Base-by-base conservation (phyloP, 306 rosid species). In the Dryas octopetala region DNA sequence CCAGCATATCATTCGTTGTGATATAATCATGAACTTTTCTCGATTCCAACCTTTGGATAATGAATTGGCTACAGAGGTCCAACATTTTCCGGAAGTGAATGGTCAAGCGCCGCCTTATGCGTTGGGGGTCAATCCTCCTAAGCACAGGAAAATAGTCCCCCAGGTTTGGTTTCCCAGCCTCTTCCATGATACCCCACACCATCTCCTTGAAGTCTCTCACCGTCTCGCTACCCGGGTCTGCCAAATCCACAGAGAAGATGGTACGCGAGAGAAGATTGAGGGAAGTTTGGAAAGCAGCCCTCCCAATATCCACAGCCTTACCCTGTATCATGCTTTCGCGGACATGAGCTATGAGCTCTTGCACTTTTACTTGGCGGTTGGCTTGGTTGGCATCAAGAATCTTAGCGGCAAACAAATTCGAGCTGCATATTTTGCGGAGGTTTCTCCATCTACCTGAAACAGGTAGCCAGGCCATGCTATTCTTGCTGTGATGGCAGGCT, bases 201-300 rank as follows among this genome's bases (percentile, higher is more conserved):
- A 62, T 14, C 32, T 59, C 64, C 67, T 70, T 77, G 61, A 77
- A 61, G 63, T 77, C 70, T 13, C 82, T 78, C 0, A 79, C 83
- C n/a, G 8, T 65, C 1, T 72, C 73, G 0, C 85, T 81, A 45
- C 48, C 48, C 1, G 43, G 61, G 1, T 61, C 73, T 8, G 76
- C 23, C 17, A 89, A 68, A 82, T 90, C 93, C 14, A 62, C 45
- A 0, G 89, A 86, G 54, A 80, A 86, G 2, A 85, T 7, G 0
- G 88, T 83, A 61, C 83, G 84, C 0, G 89, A 90, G 12, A 88
- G 6, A 82, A 83, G 4, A 32, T 86, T 86, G 1, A 86, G 74
- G 0, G 86, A 57, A 0, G 87, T 81, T 41, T 26, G 75, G 75
- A 85, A 90, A 67, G 80, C 90, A 0, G 78, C 63, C 60, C 69